These are phyloP conservation scores for Psidium guajava DNA, from an alignment of 345 rosid species.

Conservation along the genomic window DNA sequence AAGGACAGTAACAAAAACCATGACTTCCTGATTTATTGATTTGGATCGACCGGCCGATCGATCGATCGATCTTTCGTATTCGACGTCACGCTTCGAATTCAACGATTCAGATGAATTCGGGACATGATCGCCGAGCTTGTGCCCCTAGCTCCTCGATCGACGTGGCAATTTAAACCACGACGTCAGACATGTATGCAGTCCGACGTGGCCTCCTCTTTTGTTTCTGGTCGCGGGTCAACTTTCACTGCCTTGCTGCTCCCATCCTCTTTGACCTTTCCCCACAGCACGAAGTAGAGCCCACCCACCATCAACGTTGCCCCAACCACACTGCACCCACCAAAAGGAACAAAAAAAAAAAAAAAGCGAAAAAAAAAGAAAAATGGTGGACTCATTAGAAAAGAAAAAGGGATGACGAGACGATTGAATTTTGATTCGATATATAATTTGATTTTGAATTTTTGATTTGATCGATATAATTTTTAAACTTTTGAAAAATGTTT, in stretches of 20 bases:
- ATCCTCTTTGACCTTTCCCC: constrained; percentile 75
- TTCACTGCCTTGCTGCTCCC: background rate
- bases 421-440: too few relatives aligned
- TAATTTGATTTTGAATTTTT: too few relatives aligned
- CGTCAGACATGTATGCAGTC: background rate
- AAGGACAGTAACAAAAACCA: background rate
- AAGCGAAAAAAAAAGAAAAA: background rate
- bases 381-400: background rate
- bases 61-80: background rate
- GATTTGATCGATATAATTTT: too few relatives aligned
- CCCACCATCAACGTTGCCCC: constrained; percentile 64
- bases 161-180: background rate
- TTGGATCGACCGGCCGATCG: background rate
- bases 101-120: background rate
- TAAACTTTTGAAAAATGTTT: too few relatives aligned
- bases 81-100: background rate
- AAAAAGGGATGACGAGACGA: background rate
- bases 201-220: background rate
- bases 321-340: constrained; percentile 34
- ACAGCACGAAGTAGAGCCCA: constrained; percentile 67
- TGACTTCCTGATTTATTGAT: background rate
- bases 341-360: background rate
- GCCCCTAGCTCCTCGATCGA: background rate
- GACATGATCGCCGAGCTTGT: background rate
- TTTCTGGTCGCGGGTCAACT: background rate